Percentiles rank a stretch among this genome's conserved stretches.
phyloP scores from a whole-genome alignment of 129 eudicot species.

The Escallonia rubra region DNA sequence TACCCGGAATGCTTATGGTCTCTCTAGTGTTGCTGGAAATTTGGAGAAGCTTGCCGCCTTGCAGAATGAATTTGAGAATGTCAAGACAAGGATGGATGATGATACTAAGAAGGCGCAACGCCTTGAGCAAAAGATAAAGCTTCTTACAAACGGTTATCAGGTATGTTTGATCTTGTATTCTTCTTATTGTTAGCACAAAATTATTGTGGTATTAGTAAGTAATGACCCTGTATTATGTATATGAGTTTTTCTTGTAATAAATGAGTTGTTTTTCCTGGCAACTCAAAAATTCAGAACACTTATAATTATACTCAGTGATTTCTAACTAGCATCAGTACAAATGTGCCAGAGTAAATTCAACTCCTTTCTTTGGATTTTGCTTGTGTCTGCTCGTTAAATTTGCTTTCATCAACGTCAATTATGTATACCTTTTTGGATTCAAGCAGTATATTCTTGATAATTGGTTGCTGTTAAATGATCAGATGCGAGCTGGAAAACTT shows the following conservation, averaged over 20 bases:
- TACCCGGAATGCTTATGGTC: slow-evolving; percentile 71
- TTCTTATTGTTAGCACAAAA: too few relatives aligned
- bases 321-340: too few relatives aligned
- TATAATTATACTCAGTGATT: too few relatives aligned
- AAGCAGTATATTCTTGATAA: slow-evolving; percentile 1
- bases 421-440: neutral
- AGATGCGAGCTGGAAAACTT: slow-evolving; percentile 75
- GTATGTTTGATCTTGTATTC: slow-evolving; percentile 17
- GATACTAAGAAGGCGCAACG: slow-evolving; percentile 82
- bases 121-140: slow-evolving; percentile 81
- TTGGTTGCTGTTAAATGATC: slow-evolving; percentile 3
- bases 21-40: slow-evolving; percentile 90
- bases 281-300: too few relatives aligned
- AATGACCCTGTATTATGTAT: too few relatives aligned
- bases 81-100: slow-evolving; percentile 92
- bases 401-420: too few relatives aligned
- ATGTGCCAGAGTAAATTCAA: too few relatives aligned
- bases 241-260: too few relatives aligned
- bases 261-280: too few relatives aligned
- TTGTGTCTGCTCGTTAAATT: too few relatives aligned
- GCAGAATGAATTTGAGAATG: slow-evolving; percentile 84
- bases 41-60: slow-evolving; percentile 74
- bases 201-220: too few relatives aligned
- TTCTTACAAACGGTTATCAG: slow-evolving; percentile 90
- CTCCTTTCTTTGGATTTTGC: too few relatives aligned